Conservation (phyloP, 2,329 filamentous ascomycete genomes). For the Fusarium coffeatum region DNA sequence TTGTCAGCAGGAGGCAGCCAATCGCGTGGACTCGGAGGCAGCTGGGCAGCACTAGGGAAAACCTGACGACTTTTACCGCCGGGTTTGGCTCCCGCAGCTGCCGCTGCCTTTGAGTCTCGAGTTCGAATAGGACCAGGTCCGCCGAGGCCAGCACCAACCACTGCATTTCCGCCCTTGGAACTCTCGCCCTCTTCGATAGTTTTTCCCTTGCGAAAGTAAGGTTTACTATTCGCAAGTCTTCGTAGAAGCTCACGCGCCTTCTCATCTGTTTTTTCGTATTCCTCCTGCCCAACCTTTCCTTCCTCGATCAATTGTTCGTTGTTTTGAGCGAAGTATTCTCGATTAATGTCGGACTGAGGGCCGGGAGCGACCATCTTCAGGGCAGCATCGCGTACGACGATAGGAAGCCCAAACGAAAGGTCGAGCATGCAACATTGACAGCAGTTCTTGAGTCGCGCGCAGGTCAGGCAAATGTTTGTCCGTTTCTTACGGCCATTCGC, state of each 20-base stretch:
- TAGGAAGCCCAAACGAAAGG: conserved; percentile 92
- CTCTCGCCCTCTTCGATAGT: conserved; percentile 67
- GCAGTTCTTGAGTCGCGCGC: conserved; percentile 97
- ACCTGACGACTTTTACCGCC: conserved; percentile 62
- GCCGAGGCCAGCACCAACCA: conserved; percentile 67
- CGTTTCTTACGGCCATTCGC: conserved; percentile 88
- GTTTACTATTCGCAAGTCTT: conserved; percentile 88
- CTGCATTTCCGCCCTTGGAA: conserved; percentile 59
- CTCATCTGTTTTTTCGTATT: conserved; percentile 96
- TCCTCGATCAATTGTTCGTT: conserved; percentile 96
- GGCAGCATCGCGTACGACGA: conserved; percentile 93
- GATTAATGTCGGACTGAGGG: conserved; percentile 90
- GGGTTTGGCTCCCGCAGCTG: conserved; percentile 61
- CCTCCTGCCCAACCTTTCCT: conserved; percentile 84
- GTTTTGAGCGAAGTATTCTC: conserved; percentile 97
- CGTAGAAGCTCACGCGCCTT: conserved; percentile 91
- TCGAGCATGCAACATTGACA: conserved; percentile 99
- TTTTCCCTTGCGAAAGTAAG: conserved; percentile 91
- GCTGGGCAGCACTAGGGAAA: conserved; percentile 77
- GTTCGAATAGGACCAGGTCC: conserved; percentile 84
- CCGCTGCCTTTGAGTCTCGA: conserved; percentile 68
- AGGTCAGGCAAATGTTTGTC: conserved; percentile 96
- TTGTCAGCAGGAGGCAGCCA: conserved; percentile 85
- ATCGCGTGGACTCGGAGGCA: conserved; percentile 85
- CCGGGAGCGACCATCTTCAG: conserved; percentile 98